phyloP scores from a whole-genome alignment of 2,329 filamentous ascomycete genomes.

The Fusarium nelsonii region DNA sequence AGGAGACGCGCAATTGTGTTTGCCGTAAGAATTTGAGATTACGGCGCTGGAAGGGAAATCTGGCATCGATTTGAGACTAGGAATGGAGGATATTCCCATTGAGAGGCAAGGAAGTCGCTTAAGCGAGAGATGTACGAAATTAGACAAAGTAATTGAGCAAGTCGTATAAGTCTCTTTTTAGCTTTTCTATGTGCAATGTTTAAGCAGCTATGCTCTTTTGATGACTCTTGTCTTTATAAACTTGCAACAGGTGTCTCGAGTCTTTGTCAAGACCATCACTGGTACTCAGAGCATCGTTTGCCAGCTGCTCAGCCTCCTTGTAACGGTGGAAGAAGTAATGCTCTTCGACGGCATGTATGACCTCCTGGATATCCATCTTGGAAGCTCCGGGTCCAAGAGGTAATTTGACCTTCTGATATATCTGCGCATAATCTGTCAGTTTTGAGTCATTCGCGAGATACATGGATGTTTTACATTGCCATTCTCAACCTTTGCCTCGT shows the following conservation, averaged over 20 bases:
- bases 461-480: constrained; percentile 59
- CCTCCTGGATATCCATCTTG: constrained; percentile 64
- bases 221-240: constrained; percentile 59
- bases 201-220: constrained; percentile 46
- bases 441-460: constrained; percentile 46
- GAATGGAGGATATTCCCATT: constrained; percentile 8
- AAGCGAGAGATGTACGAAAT: constrained; percentile 21
- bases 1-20: not conserved
- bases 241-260: constrained; percentile 54
- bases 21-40: not conserved
- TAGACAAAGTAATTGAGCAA: constrained; percentile 14
- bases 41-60: not conserved
- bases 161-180: not conserved
- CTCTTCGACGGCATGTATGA: constrained; percentile 69
- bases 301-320: constrained; percentile 59
- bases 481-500: constrained; percentile 65
- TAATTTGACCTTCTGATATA: constrained; percentile 58
- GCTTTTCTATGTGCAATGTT: not conserved
- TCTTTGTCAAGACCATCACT: constrained; percentile 58
- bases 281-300: constrained; percentile 52
- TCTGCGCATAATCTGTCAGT: constrained; percentile 49
- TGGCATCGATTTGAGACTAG: not conserved
- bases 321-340: constrained; percentile 67
- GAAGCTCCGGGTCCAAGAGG: constrained; percentile 55
- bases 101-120: not conserved